Evolutionary conservation across 495 filamentous ascomycete genomes (phyloP).

Genomic region (Lepidopterella palustris): DNA sequence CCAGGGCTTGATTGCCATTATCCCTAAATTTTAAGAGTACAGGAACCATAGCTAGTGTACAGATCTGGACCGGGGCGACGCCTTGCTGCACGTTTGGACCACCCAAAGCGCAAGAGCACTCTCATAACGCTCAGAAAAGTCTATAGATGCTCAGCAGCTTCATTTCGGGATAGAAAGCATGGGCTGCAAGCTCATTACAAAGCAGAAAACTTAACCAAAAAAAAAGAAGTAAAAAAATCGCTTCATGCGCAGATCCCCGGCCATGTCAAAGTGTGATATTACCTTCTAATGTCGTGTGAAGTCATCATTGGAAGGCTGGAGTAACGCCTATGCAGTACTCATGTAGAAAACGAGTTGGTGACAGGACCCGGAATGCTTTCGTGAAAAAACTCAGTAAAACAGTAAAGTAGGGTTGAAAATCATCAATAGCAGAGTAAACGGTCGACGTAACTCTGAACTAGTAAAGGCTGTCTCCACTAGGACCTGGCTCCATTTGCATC

Average conservation of each 20-base stretch:
- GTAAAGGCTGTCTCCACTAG: not conserved
- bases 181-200: not conserved
- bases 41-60: conserved; percentile 7
- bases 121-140: conserved; percentile 8
- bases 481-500: not conserved
- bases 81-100: not conserved
- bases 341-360: not conserved
- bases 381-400: not conserved
- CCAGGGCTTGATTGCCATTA: not conserved
- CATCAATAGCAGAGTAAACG: not conserved
- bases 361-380: not conserved
- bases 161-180: not conserved
- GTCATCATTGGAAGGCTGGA: not conserved
- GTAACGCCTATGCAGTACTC: not conserved
- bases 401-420: not conserved
- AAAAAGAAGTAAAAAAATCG: not conserved
- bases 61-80: not conserved
- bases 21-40: not conserved
- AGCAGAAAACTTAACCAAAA: not conserved
- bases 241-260: too few species aligned
- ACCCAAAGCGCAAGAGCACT: not conserved
- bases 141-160: not conserved
- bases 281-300: not conserved
- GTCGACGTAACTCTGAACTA: not conserved
- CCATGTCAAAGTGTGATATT: not conserved